Evolutionary conservation across 305 asterid species (phyloP).

Genomic region (Fraxinus paxiana): DNA sequence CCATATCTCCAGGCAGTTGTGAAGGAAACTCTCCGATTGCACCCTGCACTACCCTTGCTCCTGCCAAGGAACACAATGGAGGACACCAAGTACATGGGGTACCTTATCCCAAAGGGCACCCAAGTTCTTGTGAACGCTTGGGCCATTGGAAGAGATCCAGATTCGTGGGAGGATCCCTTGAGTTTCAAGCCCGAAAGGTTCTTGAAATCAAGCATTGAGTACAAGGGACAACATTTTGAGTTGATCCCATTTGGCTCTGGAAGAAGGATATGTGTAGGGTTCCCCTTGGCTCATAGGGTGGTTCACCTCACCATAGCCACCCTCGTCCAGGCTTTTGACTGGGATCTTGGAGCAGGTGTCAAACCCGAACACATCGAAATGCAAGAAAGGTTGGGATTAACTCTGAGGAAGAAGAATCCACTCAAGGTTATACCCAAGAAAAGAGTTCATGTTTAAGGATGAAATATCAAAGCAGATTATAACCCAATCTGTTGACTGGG

Average conservation of each 20-base stretch:
- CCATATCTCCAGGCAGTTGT: slow-evolving; percentile 44
- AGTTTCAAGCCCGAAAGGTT: slow-evolving; percentile 52
- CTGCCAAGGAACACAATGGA: slow-evolving; percentile 52
- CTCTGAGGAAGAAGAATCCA: slow-evolving; percentile 13
- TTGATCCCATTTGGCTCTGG: slow-evolving; percentile 57
- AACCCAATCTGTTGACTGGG: neutral
- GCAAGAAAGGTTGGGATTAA: slow-evolving; percentile 46
- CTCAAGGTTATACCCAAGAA: neutral
- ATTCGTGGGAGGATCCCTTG: slow-evolving; percentile 42
- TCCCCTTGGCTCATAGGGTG: slow-evolving; percentile 53
- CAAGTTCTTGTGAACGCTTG: slow-evolving; percentile 53
- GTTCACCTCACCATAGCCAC: slow-evolving; percentile 45
- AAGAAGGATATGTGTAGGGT: slow-evolving; percentile 50
- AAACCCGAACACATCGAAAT: neutral
- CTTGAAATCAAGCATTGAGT: slow-evolving; percentile 37
- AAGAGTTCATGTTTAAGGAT: neutral
- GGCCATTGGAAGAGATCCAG: slow-evolving; percentile 60
- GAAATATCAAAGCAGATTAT: neutral
- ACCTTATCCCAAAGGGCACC: slow-evolving; percentile 43
- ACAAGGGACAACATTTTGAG: slow-evolving; percentile 52
- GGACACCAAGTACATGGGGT: slow-evolving; percentile 48
- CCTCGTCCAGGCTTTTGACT: slow-evolving; percentile 41
- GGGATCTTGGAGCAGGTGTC: slow-evolving; percentile 32
- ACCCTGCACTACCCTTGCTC: slow-evolving; percentile 58
- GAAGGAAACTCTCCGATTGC: slow-evolving; percentile 41